Percentiles rank a stretch among this genome's conserved stretches.
These are phyloP conservation scores for Primulina tabacum DNA, from an alignment of 257 asterid genomes.

Conservation along the genomic window DNA sequence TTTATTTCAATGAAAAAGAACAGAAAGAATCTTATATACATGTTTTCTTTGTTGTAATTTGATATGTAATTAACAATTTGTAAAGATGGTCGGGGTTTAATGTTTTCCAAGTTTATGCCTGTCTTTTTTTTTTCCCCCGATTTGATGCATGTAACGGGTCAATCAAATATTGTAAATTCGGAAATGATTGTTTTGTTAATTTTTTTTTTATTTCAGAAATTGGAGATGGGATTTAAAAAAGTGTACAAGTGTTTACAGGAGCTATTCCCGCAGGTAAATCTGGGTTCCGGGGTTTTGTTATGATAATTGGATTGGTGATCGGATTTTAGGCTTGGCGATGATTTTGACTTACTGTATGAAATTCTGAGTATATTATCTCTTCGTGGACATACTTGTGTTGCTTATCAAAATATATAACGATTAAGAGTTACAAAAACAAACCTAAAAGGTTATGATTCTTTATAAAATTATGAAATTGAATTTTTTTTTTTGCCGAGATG, in stretches of 20 bases:
- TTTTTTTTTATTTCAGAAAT: constrained; percentile 12
- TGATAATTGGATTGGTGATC: too few relatives aligned
- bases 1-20: not conserved
- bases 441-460: not conserved
- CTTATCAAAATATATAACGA: too few relatives aligned
- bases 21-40: too few relatives aligned
- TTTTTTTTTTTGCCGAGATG: too few relatives aligned
- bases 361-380: not conserved
- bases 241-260: constrained; percentile 31
- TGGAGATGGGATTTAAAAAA: constrained; percentile 31
- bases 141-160: not conserved
- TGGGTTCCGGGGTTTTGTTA: not conserved
- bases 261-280: constrained; percentile 47
- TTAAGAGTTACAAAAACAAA: not conserved
- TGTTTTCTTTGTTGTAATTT: not conserved
- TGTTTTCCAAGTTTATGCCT: constrained; percentile 22
- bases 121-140: not conserved
- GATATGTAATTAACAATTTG: not conserved
- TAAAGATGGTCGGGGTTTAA: constrained; percentile 13
- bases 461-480: too few relatives aligned
- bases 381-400: not conserved
- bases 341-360: not conserved
- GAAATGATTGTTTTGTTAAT: constrained; percentile 8
- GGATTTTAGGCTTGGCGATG: too few relatives aligned
- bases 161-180: constrained; percentile 3